Base-by-base conservation (phyloP, 2,329 filamentous ascomycete genomes). In the Penicillium expansum region DNA sequence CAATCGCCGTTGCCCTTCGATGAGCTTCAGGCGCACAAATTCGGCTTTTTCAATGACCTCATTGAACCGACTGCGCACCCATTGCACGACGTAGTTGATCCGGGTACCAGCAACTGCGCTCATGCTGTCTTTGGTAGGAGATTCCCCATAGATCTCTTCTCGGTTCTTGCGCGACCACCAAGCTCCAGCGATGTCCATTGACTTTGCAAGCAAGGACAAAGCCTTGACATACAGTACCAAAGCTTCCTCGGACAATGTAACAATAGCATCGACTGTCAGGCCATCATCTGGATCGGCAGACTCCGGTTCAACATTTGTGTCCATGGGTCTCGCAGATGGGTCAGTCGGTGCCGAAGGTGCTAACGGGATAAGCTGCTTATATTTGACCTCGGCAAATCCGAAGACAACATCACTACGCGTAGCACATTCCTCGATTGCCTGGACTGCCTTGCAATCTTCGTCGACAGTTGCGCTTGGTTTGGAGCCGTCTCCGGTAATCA, bases 371-470 rank as follows among this genome's bases (percentile, higher is more conserved):
- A 99, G 83, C 74, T 99, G 94, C 74, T 95, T 94, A 76, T 95
- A 97, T 75, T 99, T 99, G 70, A 99, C 93, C 76, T 99, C 93
- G 6, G 94, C 94, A 74, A 99, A 97, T 3, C 93, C 92, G 72
- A 92, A 99, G 3, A 99, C 92, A 44, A 97, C 94, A 72, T 99
- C 92, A 70, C 92, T 97, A 38, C 92, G 84, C 32, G 92, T 94
- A 1, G 94, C 94, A 62, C 91, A 88, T 66, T 97, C 92, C 72
- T 99, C 93, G 56, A 97, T 92, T 43, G 85, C 83, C 68, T 92
- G 88, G 2, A 93, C 86, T 39, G 90, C 86, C 62, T 84, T 85
- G 16, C 83, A 80, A 70, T 97, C 94, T 69, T 97, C 92, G 62
- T 97, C 92, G 20, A 86, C 77, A 3, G 83, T 82, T 4, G 78